Conservation (phyloP, 1,139 yeast species). For the Pichia sp. region DNA sequence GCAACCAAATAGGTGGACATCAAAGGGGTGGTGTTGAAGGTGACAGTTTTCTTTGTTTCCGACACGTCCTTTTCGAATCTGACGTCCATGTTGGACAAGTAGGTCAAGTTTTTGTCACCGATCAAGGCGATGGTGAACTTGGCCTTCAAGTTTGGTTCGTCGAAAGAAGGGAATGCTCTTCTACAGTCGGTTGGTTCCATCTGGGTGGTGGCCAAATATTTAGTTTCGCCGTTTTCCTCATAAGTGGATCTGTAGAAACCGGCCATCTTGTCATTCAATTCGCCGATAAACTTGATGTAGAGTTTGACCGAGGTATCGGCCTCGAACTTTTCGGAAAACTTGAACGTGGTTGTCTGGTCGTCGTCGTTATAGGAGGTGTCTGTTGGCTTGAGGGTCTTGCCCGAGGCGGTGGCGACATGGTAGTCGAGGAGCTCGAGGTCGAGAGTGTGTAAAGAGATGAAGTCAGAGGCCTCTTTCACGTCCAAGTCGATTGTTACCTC, state of each 20-base stretch:
- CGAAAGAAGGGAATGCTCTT: conserved; percentile 87
- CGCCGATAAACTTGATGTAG: conserved; percentile 43
- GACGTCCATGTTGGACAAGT: conserved; percentile 79
- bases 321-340: conserved; percentile 41
- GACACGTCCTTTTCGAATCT: conserved; percentile 40
- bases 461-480: conserved; percentile 36
- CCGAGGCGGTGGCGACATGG: conserved; percentile 17
- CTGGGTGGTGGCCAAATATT: conserved; percentile 78
- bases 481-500: conserved; percentile 39
- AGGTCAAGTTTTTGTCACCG: conserved; percentile 59
- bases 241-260: conserved; percentile 87
- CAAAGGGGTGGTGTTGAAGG: conserved; percentile 46
- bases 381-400: conserved; percentile 20
- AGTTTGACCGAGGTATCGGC: conserved; percentile 35
- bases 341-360: conserved; percentile 60
- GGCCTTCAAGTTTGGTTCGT: conserved; percentile 84
- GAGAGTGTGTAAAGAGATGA: conserved; percentile 39
- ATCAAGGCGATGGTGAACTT: conserved; percentile 64
- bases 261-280: conserved; percentile 67
- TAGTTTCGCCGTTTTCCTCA: conserved; percentile 56
- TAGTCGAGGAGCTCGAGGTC: conserved; percentile 34
- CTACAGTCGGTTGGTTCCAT: conserved; percentile 91
- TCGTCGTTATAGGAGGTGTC: conserved; percentile 32
- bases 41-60: conserved; percentile 42
- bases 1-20: conserved; percentile 59